These are phyloP conservation scores for Annulohypoxylon truncatum DNA, from an alignment of 2,329 filamentous ascomycete genomes.

Conservation along the genomic window DNA sequence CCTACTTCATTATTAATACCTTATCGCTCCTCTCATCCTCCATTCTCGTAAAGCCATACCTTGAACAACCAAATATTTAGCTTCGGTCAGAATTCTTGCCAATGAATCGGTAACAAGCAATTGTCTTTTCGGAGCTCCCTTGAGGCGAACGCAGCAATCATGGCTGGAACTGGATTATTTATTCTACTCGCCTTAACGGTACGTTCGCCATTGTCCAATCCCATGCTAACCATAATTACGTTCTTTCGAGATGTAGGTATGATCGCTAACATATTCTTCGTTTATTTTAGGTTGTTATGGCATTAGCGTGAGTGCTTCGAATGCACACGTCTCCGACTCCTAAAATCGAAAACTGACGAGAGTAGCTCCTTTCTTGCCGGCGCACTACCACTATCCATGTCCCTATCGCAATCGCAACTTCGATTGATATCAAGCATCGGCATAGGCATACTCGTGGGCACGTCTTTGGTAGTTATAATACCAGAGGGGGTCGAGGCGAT, in stretches of 20 bases:
- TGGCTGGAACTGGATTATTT: slow-evolving; percentile 51
- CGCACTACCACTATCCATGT: slow-evolving; percentile 88
- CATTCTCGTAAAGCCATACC: not conserved
- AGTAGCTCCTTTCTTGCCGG: slow-evolving; percentile 91
- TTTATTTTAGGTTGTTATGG: slow-evolving; percentile 51
- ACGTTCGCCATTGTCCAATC: slow-evolving; percentile 19
- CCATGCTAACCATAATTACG: not conserved
- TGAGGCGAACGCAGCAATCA: slow-evolving; percentile 38
- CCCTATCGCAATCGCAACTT: slow-evolving; percentile 85
- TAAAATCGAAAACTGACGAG: slow-evolving; percentile 37
- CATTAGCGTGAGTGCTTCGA: slow-evolving; percentile 49
- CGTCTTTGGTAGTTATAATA: slow-evolving; percentile 95
- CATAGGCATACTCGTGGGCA: slow-evolving; percentile 93
- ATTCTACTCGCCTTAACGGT: slow-evolving; percentile 53
- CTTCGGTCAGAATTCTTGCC: slow-evolving; percentile 15
- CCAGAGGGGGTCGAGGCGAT: slow-evolving; percentile 95
- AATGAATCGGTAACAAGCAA: slow-evolving; percentile 45
- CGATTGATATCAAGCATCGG: slow-evolving; percentile 92
- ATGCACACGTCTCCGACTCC: slow-evolving; percentile 19
- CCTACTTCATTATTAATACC: slow-evolving; percentile 1
- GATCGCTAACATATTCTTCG: slow-evolving; percentile 38
- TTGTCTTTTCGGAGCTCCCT: slow-evolving; percentile 28
- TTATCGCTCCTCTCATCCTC: not conserved
- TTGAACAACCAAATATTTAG: slow-evolving; percentile 1
- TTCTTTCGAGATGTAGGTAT: not conserved